Base-by-base conservation (phyloP, 495 filamentous ascomycete species). In the Daldinia bambusicola region DNA sequence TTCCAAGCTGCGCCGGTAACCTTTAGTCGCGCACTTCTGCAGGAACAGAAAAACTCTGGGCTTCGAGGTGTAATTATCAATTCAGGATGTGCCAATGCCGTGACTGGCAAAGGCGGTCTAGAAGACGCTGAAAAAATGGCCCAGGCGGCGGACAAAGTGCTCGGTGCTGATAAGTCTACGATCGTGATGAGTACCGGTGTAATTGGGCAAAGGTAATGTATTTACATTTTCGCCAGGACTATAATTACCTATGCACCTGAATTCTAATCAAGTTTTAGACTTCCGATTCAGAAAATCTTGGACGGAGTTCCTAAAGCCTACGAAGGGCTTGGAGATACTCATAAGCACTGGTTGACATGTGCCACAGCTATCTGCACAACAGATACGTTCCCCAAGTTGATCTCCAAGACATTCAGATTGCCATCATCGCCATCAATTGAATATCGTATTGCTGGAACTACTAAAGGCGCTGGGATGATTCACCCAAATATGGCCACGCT, bases 391-490 rank as follows among this genome's bases (percentile, higher is more conserved):
- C 95, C 96, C 68, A 99, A 99, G 82, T 89, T 99, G 65, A 83
- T 92, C 63, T 97, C 94, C 18, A 87, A 86, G 63, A 89, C 87
- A 4, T 99, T 98, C 80, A 89, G 82, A 5, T 88, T 99, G 31
- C 95, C 95, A 22, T 95, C 92, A 9, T 92, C 92, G 8, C 89
- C 91, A 2, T 81, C 83, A 8, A 88, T 86, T 43, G 85, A 87
- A 76, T 99, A 98, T 83, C 84, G 86, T 72, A 90, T 99, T 30
- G 93, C 92, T 30, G 95, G 95, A 55, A 97, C 97, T 88, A 97
- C 96, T 67, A 99, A 99, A 81, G 95, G 95, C 51, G 96, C 95
- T 13, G 95, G 95, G 74, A 99, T 99, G 95, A 99, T 99, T 77
- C 95, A 98, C 80, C 95, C 95, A 20, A 98, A 99, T 83, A 97